phyloP scores from a whole-genome alignment of 2,329 filamentous ascomycete species.

The Ophiosphaerella herpotricha region DNA sequence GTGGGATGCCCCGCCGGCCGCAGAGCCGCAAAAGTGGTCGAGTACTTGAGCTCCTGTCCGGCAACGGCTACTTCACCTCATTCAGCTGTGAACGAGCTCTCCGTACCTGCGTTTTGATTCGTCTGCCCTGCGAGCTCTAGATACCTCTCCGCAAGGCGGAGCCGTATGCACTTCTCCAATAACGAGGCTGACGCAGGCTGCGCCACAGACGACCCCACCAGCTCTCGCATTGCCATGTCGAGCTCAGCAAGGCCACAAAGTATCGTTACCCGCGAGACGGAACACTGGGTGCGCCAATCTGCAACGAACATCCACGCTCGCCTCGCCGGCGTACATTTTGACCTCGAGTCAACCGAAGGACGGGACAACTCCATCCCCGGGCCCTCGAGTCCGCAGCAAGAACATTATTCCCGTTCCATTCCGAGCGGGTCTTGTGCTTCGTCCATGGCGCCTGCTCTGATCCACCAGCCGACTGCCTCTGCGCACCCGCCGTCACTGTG shows the following conservation, averaged over 20 bases:
- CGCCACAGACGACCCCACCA: slow-evolving; percentile 23
- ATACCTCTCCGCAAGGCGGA: slow-evolving; percentile 11
- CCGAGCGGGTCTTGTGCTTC: slow-evolving; percentile 19
- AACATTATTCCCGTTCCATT: slow-evolving; percentile 15
- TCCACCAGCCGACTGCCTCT: slow-evolving; percentile 33
- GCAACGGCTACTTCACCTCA: too few relatives aligned
- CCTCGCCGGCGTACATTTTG: slow-evolving; percentile 24
- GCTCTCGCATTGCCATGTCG: slow-evolving; percentile 14
- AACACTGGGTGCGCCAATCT: slow-evolving; percentile 31
- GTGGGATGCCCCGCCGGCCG: neutral
- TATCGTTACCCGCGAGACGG: slow-evolving; percentile 22
- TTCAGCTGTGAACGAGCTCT: too few relatives aligned
- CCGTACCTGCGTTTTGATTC: slow-evolving; percentile 19
- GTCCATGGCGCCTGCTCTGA: slow-evolving; percentile 39
- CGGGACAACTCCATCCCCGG: slow-evolving; percentile 10
- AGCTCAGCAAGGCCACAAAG: slow-evolving; percentile 28
- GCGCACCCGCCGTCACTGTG: slow-evolving; percentile 29
- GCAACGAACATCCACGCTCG: slow-evolving; percentile 27
- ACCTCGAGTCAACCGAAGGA: slow-evolving; percentile 9
- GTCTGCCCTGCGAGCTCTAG: slow-evolving; percentile 2
- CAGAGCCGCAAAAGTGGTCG: too few relatives aligned
- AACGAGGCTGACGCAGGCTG: slow-evolving; percentile 19
- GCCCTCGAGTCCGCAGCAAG: slow-evolving; percentile 9
- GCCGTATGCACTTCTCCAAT: neutral
- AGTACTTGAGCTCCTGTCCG: neutral